phyloP scores from a whole-genome alignment of 352 stramenopile species.

The Phytopythium vexans region DNA sequence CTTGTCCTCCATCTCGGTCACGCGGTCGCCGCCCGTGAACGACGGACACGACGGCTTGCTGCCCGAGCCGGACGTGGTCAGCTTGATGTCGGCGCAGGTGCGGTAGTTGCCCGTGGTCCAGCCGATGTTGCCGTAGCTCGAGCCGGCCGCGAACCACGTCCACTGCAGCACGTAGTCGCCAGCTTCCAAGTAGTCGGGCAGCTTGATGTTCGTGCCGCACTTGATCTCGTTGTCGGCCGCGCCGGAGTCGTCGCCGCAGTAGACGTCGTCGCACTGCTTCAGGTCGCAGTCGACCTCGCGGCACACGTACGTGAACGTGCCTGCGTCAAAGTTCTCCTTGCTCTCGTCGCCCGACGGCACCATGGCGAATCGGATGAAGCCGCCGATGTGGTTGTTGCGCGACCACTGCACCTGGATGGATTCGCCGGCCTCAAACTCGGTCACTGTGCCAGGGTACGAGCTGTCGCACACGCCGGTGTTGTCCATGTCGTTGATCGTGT shows the following conservation, averaged over 20 bases:
- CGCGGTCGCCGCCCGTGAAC: conserved; percentile 50
- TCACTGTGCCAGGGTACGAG: conserved; percentile 1
- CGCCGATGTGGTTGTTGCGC: conserved; percentile 42
- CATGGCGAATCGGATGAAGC: conserved; percentile 42
- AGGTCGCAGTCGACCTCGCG: conserved; percentile 42
- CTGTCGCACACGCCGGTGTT: conserved; percentile 7
- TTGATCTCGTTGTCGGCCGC: conserved; percentile 27
- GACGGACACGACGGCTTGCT: conserved; percentile 33
- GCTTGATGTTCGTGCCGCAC: conserved; percentile 44
- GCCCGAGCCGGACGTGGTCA: conserved; percentile 31
- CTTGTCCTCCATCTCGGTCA: conserved; percentile 40
- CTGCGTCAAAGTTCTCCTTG: conserved; percentile 43
- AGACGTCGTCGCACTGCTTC: conserved; percentile 36
- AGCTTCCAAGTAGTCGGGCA: conserved; percentile 36
- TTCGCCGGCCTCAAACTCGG: conserved; percentile 21
- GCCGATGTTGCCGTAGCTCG: conserved; percentile 46
- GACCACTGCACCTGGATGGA: conserved; percentile 32
- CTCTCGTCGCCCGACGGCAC: conserved; percentile 32
- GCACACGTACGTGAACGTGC: conserved; percentile 55
- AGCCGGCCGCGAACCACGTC: conserved; percentile 48
- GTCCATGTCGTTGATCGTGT: conserved; percentile 11
- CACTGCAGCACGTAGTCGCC: conserved; percentile 63
- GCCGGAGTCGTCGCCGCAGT: conserved; percentile 32
- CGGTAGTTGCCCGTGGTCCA: conserved; percentile 49
- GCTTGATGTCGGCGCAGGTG: conserved; percentile 49